Evolutionary conservation across 331 rosid species (phyloP).

Genomic region (Erythrophleum ivorense): DNA sequence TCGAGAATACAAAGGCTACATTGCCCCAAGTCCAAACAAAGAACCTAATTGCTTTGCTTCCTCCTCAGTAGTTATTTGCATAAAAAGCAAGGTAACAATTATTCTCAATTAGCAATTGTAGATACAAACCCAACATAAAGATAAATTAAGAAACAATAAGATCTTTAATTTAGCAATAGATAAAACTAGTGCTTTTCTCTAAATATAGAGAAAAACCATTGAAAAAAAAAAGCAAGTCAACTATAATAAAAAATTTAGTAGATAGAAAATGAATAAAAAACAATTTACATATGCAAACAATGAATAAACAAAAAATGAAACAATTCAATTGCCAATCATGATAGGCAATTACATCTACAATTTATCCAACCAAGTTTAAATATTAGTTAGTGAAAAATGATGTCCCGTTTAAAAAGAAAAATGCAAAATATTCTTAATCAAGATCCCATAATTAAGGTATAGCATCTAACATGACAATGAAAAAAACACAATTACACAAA

Average conservation of each 20-base stretch:
- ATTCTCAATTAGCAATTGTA: not conserved
- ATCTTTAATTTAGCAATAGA: not conserved
- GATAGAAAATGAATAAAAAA: too few species aligned
- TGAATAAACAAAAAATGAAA: not conserved
- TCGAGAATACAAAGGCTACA: slow-evolving; percentile 88
- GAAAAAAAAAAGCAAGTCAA: too few species aligned
- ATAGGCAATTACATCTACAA: not conserved
- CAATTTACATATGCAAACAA: too few species aligned
- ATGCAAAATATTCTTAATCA: not conserved
- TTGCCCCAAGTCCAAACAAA: slow-evolving; percentile 95
- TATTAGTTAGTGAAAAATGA: not conserved
- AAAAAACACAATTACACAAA: too few species aligned
- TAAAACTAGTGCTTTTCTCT: too few species aligned
- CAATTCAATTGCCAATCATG: slow-evolving; percentile 9
- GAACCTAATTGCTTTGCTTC: slow-evolving; percentile 94
- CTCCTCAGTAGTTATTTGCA: slow-evolving; percentile 83
- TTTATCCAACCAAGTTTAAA: not conserved
- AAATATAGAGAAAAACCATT: too few species aligned
- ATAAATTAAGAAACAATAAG: not conserved
- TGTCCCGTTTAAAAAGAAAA: not conserved
- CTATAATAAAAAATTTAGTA: too few species aligned
- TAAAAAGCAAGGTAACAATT: slow-evolving; percentile 3
- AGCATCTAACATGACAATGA: not conserved
- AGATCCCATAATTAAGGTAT: slow-evolving; percentile 17
- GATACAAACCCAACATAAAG: not conserved